Evolutionary conservation across 2,329 filamentous ascomycete species (phyloP), one percentile per base, ranked within the genome.

Genomic region (Curvularia verruculosa): DNA sequence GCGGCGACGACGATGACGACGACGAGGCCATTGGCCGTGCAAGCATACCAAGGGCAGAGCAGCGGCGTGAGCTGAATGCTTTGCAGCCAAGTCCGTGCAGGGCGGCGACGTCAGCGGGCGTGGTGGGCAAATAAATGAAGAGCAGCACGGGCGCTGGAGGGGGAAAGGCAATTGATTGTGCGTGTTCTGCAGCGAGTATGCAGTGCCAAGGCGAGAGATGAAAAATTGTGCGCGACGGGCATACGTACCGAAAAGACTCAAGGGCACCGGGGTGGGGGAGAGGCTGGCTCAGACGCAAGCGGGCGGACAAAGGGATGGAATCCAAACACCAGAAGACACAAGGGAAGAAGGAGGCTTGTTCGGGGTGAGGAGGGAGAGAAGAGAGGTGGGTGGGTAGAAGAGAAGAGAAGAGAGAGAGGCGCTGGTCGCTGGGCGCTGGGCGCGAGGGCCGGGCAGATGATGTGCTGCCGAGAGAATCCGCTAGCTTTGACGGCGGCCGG

Each of bases 311-410:
- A 68, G 58, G 65, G 63, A 65, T 56, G 57, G 67, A 54, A 58
- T 70, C 53, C 61, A 58, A 66, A 71, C 63, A 70, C 65, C 64
- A 64, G 68, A 69, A n/a, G n/a, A 71, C 67, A 70, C 69, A 75
- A 76, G 68, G 66, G 67, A 69, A 72, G 40, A 60, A 63, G 66
- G 69, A 59, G 62, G n/a, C n/a, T n/a, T n/a, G n/a, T n/a, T n/a
- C n/a, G n/a, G n/a, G n/a, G n/a, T n/a, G n/a, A 53, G 59, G 39
- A 44, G 55, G 56, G 54, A 55, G 47, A 51, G 53, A 49, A 56
- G 43, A 56, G 46, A n/a, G 7, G 13, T 50, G 34, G 52, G 21
- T 18, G 18, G n/a, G 56, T 29, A 29, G 28, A 29, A 28, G 12
- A 29, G 28, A 41, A 21, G 23, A 65, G 59, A 61, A 52, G 66